A percentile compares a stretch with the other conserved stretches of the same genome.
phyloP scores from a whole-genome alignment of 495 filamentous ascomycete genomes.

The Tuber borchii region DNA sequence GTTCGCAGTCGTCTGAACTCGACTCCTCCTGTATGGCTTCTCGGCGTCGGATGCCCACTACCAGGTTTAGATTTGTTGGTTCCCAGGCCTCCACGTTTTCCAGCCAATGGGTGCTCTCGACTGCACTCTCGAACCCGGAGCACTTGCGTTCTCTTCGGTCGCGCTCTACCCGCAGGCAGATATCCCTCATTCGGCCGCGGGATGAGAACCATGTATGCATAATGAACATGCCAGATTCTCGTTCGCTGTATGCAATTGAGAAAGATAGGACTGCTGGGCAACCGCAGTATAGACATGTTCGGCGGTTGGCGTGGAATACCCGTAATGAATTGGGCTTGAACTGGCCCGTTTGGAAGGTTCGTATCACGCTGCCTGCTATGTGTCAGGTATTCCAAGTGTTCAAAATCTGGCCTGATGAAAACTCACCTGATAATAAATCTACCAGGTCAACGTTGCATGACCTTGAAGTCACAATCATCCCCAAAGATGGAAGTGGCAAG shows the following conservation, averaged over 20 bases:
- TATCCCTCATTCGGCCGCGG: conserved; percentile 31
- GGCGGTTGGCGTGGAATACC: conserved; percentile 48
- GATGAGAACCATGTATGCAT: conserved; percentile 54
- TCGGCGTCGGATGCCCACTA: conserved; percentile 44
- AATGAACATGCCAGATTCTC: conserved; percentile 51
- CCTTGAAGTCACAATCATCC: conserved; percentile 40
- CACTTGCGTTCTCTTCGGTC: conserved; percentile 43
- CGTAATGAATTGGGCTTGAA: conserved; percentile 52
- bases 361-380: conserved; percentile 46
- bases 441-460: conserved; percentile 41
- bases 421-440: conserved; percentile 40
- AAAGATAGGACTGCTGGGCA: conserved; percentile 50
- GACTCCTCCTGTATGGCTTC: conserved; percentile 31
- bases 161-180: conserved; percentile 39
- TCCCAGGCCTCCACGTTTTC: conserved; percentile 47
- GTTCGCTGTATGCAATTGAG: conserved; percentile 51
- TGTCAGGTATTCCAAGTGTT: conserved; percentile 10
- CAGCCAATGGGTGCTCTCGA: conserved; percentile 41
- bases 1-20: conserved; percentile 32
- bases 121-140: conserved; percentile 40
- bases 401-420: background rate
- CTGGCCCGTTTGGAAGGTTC: conserved; percentile 53
- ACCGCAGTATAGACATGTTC: conserved; percentile 47
- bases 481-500: conserved; percentile 35
- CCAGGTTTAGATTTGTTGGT: conserved; percentile 41